phyloP scores from a whole-genome alignment of 441 rosid species.

The Eruca vesicaria region DNA sequence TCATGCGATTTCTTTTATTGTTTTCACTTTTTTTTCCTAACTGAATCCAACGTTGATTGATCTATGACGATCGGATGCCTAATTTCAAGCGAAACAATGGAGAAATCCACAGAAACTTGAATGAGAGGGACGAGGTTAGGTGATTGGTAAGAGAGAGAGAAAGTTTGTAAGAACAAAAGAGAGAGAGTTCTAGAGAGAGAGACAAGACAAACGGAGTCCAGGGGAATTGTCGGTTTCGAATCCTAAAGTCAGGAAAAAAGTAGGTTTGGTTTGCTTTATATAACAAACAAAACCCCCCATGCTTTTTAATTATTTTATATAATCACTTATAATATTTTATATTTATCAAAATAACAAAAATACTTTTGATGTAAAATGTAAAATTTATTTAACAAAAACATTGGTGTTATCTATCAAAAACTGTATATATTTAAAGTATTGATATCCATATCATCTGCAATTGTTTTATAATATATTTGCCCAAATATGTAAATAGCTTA shows the following conservation, averaged over 20 bases:
- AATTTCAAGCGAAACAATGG: constrained; percentile 5
- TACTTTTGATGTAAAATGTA: background rate
- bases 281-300: background rate
- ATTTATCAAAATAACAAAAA: background rate
- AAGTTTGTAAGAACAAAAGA: no score
- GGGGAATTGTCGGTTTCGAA: background rate
- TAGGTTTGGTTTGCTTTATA: background rate
- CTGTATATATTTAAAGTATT: no score
- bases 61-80: constrained; percentile 13
- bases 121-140: background rate
- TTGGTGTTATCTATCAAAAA: background rate
- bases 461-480: no score
- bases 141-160: background rate
- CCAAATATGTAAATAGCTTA: no score
- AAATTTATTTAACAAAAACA: background rate
- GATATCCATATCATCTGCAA: background rate
- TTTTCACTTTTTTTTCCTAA: background rate
- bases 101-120: constrained; percentile 11
- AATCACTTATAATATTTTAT: background rate
- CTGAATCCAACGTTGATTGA: constrained; percentile 1
- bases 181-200: background rate
- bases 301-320: background rate
- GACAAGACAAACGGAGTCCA: background rate
- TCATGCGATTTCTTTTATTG: constrained; percentile 57
- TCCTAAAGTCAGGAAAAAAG: background rate